Percentiles rank a stretch among this genome's conserved stretches.
Conservation (phyloP, 148 eudicot species). For the Fagopyrum esculentum region DNA sequence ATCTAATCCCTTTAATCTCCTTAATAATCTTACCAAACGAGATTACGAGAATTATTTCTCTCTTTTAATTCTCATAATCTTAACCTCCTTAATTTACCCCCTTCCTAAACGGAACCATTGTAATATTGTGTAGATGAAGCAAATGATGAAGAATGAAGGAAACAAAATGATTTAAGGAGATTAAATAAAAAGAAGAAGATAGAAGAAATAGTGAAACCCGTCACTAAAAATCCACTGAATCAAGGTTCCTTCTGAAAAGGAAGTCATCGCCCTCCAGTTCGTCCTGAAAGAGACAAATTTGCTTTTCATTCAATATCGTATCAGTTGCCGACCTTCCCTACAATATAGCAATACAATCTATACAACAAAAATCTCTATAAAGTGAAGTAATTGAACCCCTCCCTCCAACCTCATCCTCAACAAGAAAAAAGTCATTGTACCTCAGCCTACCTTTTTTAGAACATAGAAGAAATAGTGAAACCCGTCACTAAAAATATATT, state of each 20-base stretch:
- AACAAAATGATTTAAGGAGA: too few species aligned
- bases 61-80: too few species aligned
- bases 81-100: too few species aligned
- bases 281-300: conserved; percentile 52
- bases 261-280: conserved; percentile 84
- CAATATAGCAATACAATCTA: conserved; percentile 12
- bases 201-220: too few species aligned
- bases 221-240: not conserved
- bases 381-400: not conserved
- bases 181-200: too few species aligned
- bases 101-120: too few species aligned
- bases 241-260: conserved; percentile 61
- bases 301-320: conserved; percentile 21
- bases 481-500: conserved; percentile 78
- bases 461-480: conserved; percentile 93
- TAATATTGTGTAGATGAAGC: too few species aligned
- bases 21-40: too few species aligned
- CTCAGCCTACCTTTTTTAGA: conserved; percentile 63
- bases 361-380: not conserved
- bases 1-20: too few species aligned
- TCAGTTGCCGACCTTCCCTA: conserved; percentile 59
- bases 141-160: too few species aligned
- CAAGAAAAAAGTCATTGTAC: not conserved
- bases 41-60: too few species aligned
- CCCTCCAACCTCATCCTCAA: not conserved